Percentiles rank a stretch among this genome's conserved stretches.
These are phyloP conservation scores for Guyanaporus albipodus DNA, from an alignment of 768 basidiomycete genomes.

Conservation along the genomic window DNA sequence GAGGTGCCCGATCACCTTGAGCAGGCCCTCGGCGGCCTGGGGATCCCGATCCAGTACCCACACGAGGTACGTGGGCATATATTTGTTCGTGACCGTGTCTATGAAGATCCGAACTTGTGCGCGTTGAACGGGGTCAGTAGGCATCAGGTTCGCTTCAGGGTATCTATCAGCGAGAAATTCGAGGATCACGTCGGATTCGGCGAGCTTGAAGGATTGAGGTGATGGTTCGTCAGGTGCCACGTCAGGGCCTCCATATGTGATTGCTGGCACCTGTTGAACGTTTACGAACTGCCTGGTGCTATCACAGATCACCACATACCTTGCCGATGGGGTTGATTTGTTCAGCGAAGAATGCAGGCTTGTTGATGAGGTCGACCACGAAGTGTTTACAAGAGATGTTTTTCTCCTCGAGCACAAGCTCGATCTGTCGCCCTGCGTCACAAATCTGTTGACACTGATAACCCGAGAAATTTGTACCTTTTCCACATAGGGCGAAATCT, in stretches of 20 bases:
- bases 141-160: constrained; percentile 43
- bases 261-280: constrained; percentile 40
- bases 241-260: constrained; percentile 55
- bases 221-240: constrained; percentile 52
- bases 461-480: background rate
- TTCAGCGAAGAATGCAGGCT: constrained; percentile 61
- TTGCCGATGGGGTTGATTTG: constrained; percentile 61
- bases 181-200: constrained; percentile 61
- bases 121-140: constrained; percentile 47
- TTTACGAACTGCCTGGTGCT: constrained; percentile 9
- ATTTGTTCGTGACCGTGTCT: constrained; percentile 44
- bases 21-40: constrained; percentile 30
- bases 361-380: constrained; percentile 55
- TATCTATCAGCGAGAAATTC: constrained; percentile 61
- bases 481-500: background rate
- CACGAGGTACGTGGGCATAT: constrained; percentile 36
- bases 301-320: constrained; percentile 31
- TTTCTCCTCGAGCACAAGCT: constrained; percentile 56
- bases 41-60: constrained; percentile 37
- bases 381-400: constrained; percentile 44
- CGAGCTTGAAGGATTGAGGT: constrained; percentile 51
- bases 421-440: constrained; percentile 33
- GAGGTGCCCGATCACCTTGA: constrained; percentile 42
- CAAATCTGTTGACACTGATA: background rate
- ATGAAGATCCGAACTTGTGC: constrained; percentile 60